Conservation (phyloP, 805 yeast species). For the Candida coquimbonensis region DNA sequence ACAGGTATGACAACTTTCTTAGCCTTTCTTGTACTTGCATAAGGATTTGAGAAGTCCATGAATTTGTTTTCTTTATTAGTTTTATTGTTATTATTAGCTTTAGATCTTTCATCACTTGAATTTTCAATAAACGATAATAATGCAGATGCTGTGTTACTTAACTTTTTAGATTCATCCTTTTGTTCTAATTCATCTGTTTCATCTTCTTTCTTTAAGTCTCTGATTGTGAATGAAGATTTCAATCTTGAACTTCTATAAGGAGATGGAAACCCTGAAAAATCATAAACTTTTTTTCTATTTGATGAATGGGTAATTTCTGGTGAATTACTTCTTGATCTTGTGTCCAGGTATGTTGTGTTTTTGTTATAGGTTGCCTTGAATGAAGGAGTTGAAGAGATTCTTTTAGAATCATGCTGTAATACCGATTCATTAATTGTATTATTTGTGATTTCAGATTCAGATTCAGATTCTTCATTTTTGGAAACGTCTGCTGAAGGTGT, state of each 20-base stretch:
- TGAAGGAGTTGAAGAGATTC: slow-evolving; percentile 22
- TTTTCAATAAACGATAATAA: slow-evolving; percentile 37
- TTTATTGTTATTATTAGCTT: background rate
- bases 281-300: slow-evolving; percentile 28
- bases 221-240: slow-evolving; percentile 12
- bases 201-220: slow-evolving; percentile 2
- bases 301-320: slow-evolving; percentile 5
- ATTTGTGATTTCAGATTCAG: slow-evolving; percentile 5
- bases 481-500: background rate
- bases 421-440: slow-evolving; percentile 6
- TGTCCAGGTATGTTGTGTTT: slow-evolving; percentile 1
- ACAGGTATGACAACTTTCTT: slow-evolving; percentile 3
- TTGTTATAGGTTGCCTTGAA: slow-evolving; percentile 28
- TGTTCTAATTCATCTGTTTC: slow-evolving; percentile 2
- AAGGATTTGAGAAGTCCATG: slow-evolving; percentile 34
- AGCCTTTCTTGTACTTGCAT: slow-evolving; percentile 22
- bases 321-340: slow-evolving; percentile 1
- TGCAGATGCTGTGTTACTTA: slow-evolving; percentile 44
- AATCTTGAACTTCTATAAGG: slow-evolving; percentile 30
- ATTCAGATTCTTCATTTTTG: slow-evolving; percentile 2
- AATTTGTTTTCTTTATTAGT: slow-evolving; percentile 4
- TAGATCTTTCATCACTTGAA: slow-evolving; percentile 13
- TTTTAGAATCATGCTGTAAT: slow-evolving; percentile 2
- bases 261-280: slow-evolving; percentile 31
- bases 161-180: slow-evolving; percentile 19